phyloP scores from a whole-genome alignment of 805 yeast species.

The Schwanniomyces occidentalis region DNA sequence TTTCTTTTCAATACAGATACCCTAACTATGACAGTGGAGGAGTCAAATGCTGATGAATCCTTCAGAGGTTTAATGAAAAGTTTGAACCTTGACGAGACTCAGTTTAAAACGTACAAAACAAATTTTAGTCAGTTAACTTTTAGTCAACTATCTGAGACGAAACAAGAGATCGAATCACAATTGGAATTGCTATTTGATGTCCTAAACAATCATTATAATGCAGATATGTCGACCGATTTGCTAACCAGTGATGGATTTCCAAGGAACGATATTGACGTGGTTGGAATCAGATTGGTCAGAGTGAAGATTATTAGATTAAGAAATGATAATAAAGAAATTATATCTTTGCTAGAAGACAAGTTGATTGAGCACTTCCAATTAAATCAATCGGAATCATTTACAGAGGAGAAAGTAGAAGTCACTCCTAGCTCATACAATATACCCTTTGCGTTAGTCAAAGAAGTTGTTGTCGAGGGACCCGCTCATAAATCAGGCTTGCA shows the following conservation, averaged over 20 bases:
- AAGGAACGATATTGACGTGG: slow-evolving; percentile 77
- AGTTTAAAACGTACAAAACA: slow-evolving; percentile 19
- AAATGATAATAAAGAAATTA: slow-evolving; percentile 63
- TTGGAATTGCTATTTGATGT: slow-evolving; percentile 36
- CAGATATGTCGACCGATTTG: slow-evolving; percentile 64
- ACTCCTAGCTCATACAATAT: slow-evolving; percentile 13
- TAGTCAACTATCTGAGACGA: slow-evolving; percentile 12
- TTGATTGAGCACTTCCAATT: slow-evolving; percentile 46
- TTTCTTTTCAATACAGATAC: too few relatives aligned
- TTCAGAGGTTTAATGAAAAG: slow-evolving; percentile 29
- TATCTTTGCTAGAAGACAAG: slow-evolving; percentile 46
- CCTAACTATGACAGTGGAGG: slow-evolving; percentile 13
- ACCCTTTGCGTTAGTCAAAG: slow-evolving; percentile 58
- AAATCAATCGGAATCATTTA: neutral
- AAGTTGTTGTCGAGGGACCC: slow-evolving; percentile 56
- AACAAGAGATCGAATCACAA: slow-evolving; percentile 25
- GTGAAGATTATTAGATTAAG: slow-evolving; percentile 63
- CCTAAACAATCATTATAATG: slow-evolving; percentile 44
- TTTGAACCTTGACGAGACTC: slow-evolving; percentile 24
- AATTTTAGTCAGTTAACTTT: slow-evolving; percentile 13
- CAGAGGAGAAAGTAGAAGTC: neutral
- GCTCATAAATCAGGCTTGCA: slow-evolving; percentile 53
- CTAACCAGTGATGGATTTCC: slow-evolving; percentile 82
- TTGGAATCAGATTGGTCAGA: slow-evolving; percentile 59
- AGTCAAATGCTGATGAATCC: slow-evolving; percentile 14